A percentile compares a stretch with the other conserved stretches of the same genome.
Conservation (phyloP, 306 rosid species). For the Lathyrus tuberosus region DNA sequence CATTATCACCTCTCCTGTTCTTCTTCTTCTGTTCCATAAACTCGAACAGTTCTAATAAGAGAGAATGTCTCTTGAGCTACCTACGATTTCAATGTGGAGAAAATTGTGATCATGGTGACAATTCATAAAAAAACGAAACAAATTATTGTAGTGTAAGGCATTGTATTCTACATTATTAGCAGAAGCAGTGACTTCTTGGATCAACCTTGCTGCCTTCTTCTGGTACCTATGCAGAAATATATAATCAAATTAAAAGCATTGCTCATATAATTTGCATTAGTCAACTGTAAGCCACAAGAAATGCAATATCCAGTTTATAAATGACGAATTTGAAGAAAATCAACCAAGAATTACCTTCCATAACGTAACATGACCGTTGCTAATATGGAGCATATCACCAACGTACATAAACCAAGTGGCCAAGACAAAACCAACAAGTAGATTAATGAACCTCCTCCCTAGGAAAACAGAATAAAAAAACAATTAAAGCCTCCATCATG, state of each 20-base stretch:
- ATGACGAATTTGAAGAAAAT: constrained; percentile 37
- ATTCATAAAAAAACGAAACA: constrained; percentile 7
- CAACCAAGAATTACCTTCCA: constrained; percentile 62
- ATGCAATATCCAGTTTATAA: constrained; percentile 23
- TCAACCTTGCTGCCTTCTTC: constrained; percentile 82
- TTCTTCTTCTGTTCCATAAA: constrained; percentile 86
- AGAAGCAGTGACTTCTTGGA: constrained; percentile 91
- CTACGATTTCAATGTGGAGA: constrained; percentile 45
- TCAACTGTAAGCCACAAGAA: constrained; percentile 22
- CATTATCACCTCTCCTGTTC: constrained; percentile 76
- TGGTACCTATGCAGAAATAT: constrained; percentile 67
- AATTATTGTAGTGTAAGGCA: constrained; percentile 15
- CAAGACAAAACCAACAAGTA: constrained; percentile 81
- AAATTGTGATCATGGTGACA: constrained; percentile 14
- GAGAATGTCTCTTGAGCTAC: constrained; percentile 97
- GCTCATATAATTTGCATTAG: not conserved
- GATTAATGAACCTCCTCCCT: constrained; percentile 86
- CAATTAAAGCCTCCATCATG: constrained; percentile 34
- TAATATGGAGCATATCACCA: constrained; percentile 71
- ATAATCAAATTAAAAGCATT: constrained; percentile 28
- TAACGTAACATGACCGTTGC: constrained; percentile 75
- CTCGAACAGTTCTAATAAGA: constrained; percentile 90
- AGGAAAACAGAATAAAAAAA: constrained; percentile 32
- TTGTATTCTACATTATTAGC: constrained; percentile 75
- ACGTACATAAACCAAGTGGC: constrained; percentile 88